Evolutionary conservation across 345 rosid genomes (phyloP).

Genomic region (Citrus inodora): DNA sequence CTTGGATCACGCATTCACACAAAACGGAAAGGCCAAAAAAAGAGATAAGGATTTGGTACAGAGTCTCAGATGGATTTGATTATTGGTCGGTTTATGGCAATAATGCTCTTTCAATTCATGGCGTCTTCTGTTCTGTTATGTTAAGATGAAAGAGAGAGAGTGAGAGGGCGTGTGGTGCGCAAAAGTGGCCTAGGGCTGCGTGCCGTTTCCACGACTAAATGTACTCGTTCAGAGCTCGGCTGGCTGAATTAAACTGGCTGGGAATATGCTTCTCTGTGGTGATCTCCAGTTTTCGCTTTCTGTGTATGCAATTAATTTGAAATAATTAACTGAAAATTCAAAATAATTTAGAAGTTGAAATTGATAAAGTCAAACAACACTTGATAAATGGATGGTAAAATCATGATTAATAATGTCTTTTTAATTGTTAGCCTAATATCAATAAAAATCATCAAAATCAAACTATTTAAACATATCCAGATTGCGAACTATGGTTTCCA

Average conservation of each 20-base stretch:
- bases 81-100: not conserved
- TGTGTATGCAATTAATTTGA: too few species aligned
- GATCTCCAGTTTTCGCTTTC: not conserved
- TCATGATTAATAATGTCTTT: too few species aligned
- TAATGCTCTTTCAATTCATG: not conserved
- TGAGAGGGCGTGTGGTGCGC: constrained; percentile 30
- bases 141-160: not conserved
- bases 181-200: constrained; percentile 26
- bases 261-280: not conserved
- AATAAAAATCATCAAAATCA: too few species aligned
- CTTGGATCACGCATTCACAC: constrained; percentile 19
- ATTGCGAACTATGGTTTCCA: accelerated
- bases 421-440: too few species aligned
- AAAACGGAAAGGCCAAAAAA: not conserved
- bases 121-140: not conserved
- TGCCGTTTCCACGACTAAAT: constrained; percentile 14
- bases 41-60: constrained; percentile 8
- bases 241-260: not conserved
- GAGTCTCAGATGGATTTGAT: not conserved
- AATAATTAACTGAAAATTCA: too few species aligned
- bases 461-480: too few species aligned
- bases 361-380: too few species aligned
- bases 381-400: too few species aligned
- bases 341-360: too few species aligned
- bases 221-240: not conserved